Evolutionary conservation across 371 early-diverging fungal genomes (phyloP).

Genomic region (Blakeslea trispora): DNA sequence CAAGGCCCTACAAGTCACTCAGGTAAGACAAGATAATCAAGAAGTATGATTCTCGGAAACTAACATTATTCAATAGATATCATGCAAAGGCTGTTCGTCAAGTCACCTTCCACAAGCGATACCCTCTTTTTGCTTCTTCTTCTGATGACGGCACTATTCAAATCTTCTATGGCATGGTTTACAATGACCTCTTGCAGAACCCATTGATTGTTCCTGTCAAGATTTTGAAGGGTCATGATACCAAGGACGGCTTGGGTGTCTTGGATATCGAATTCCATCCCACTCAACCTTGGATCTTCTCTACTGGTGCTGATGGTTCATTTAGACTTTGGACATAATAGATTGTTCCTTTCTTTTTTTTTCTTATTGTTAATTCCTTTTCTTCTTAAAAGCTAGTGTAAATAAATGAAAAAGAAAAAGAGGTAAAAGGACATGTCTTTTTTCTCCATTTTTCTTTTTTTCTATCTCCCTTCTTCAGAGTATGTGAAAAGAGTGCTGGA

Average conservation of each 20-base stretch:
- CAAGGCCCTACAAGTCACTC: conserved; percentile 90
- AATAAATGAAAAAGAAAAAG: neutral
- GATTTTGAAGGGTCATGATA: conserved; percentile 82
- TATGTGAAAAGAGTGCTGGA: no score
- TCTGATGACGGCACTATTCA: conserved; percentile 94
- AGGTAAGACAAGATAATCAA: no score
- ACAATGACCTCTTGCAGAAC: conserved; percentile 90
- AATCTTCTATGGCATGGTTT: conserved; percentile 97
- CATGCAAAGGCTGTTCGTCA: conserved; percentile 89
- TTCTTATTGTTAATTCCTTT: neutral
- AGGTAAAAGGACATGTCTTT: neutral
- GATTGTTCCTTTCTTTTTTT: neutral
- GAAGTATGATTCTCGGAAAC: no score
- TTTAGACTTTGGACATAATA: conserved; percentile 76
- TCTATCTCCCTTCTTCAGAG: no score
- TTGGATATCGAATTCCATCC: conserved; percentile 93
- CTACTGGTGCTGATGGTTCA: conserved; percentile 77
- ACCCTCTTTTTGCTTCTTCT: conserved; percentile 93
- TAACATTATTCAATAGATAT: conserved; percentile 59
- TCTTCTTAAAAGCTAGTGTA: neutral
- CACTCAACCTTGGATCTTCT: conserved; percentile 94
- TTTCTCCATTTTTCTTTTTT: no score
- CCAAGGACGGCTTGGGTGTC: conserved; percentile 73
- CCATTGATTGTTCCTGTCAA: conserved; percentile 98
- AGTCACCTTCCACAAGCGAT: conserved; percentile 83